phyloP scores from a whole-genome alignment of 139 green algal species.

The Chlamydomonas schloesseri region DNA sequence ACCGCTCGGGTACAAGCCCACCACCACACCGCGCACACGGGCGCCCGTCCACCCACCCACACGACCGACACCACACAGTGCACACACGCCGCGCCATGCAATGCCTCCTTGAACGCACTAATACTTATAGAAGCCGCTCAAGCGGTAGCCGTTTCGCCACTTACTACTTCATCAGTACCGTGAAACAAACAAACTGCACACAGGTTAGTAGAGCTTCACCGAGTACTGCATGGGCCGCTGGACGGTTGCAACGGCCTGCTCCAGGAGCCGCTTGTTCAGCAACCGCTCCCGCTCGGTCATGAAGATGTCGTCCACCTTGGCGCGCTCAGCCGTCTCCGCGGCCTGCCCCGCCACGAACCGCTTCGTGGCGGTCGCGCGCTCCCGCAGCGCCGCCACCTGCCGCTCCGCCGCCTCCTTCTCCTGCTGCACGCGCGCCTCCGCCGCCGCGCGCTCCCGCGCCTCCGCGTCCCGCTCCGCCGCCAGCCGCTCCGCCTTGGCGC shows the following conservation, averaged over 20 bases:
- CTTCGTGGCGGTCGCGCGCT: not conserved
- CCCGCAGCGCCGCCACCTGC: not conserved
- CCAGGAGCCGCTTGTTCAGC: constrained; percentile 45
- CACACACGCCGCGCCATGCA: no score
- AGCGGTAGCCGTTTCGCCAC: no score
- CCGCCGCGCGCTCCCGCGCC: not conserved
- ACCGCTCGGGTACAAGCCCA: no score
- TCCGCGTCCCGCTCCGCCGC: constrained; percentile 14
- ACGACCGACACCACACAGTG: no score
- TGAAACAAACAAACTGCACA: no score
- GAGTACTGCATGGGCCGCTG: constrained; percentile 3
- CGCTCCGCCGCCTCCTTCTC: not conserved
- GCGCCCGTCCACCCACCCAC: no score
- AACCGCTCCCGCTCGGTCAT: constrained; percentile 44
- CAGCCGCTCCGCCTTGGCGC: not conserved
- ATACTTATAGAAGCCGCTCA: no score
- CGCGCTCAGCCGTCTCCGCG: not conserved
- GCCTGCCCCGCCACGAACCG: not conserved
- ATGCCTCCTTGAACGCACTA: no score
- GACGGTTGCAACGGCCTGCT: constrained; percentile 3
- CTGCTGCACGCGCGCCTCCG: not conserved
- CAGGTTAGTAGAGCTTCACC: not conserved
- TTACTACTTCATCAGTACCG: no score
- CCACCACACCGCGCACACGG: no score
- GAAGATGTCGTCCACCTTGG: constrained; percentile 46